Percentiles rank a stretch among this genome's conserved stretches.
These are phyloP conservation scores for Oryza rufipogon DNA, from an alignment of 176 grass and related monocot genomes.

Conservation along the genomic window DNA sequence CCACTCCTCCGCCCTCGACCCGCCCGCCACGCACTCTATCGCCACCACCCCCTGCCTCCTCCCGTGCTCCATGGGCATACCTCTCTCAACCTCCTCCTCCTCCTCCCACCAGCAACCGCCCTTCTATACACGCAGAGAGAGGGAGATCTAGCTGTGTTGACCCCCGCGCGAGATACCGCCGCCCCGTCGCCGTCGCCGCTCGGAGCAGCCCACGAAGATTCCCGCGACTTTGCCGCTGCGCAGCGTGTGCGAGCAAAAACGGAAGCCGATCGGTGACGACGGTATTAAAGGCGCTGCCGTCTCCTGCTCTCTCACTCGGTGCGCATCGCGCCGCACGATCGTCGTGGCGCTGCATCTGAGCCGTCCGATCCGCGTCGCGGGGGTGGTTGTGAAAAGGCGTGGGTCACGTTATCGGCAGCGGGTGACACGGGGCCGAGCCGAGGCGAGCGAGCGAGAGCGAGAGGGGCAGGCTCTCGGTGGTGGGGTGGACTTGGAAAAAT, in stretches of 20 bases:
- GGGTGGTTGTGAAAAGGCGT: not conserved
- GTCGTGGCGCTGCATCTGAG: not conserved
- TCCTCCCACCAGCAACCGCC: not conserved
- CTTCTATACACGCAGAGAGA: not conserved
- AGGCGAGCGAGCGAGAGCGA: too few relatives aligned
- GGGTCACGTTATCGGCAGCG: not conserved
- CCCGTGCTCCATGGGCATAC: conserved; percentile 51
- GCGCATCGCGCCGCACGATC: too few relatives aligned
- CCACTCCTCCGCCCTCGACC: conserved; percentile 80
- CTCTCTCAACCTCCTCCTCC: not conserved
- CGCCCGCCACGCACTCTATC: conserved; percentile 85
- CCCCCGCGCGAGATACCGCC: conserved; percentile 31
- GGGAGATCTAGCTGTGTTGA: conserved; percentile 35
- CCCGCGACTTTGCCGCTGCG: not conserved
- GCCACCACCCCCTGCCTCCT: conserved; percentile 58
- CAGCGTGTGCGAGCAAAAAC: not conserved
- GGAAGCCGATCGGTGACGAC: not conserved
- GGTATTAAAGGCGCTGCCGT: conserved; percentile 1
- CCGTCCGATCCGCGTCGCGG: not conserved
- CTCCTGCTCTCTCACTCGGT: too few relatives aligned
- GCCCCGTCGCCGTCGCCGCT: conserved; percentile 25
- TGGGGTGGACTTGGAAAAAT: not conserved
- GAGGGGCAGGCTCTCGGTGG: not conserved
- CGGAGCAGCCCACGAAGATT: conserved; percentile 26
- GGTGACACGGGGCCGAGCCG: not conserved